A percentile compares a stretch with the other conserved stretches of the same genome.
Evolutionary conservation across 805 yeast species (phyloP).

Genomic region (Barnettozyma vustinii): DNA sequence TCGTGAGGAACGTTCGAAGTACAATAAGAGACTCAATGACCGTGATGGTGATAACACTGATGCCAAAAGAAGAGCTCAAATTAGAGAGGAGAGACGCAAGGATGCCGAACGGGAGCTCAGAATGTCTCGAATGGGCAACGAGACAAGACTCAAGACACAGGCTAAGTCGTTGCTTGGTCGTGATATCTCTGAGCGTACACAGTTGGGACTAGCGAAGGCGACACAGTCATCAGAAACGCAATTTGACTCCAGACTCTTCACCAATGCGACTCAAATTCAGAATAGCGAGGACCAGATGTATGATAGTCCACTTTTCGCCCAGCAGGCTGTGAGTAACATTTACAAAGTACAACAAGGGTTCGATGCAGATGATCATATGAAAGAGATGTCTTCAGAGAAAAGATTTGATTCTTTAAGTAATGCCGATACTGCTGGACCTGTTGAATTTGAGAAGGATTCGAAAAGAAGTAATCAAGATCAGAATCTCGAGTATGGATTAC

Average conservation of each 20-base stretch:
- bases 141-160: slow-evolving; percentile 35
- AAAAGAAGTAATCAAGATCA: slow-evolving; percentile 7
- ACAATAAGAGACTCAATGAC: slow-evolving; percentile 4
- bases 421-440: slow-evolving; percentile 31
- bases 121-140: slow-evolving; percentile 39
- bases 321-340: slow-evolving; percentile 44
- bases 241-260: slow-evolving; percentile 56
- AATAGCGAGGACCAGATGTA: slow-evolving; percentile 46
- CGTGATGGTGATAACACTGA: slow-evolving; percentile 9
- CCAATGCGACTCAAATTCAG: slow-evolving; percentile 37
- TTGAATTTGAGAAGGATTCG: slow-evolving; percentile 39
- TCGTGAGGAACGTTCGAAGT: slow-evolving; percentile 29
- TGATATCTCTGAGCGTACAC: slow-evolving; percentile 52
- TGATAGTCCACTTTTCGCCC: slow-evolving; percentile 53
- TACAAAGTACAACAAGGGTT: slow-evolving; percentile 34
- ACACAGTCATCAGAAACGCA: slow-evolving; percentile 34
- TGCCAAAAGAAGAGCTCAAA: slow-evolving; percentile 32
- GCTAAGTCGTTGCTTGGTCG: slow-evolving; percentile 41
- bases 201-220: slow-evolving; percentile 42
- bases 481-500: slow-evolving; percentile 22
- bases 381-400: slow-evolving; percentile 15
- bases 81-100: slow-evolving; percentile 39
- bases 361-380: slow-evolving; percentile 17
- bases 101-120: slow-evolving; percentile 44
- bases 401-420: slow-evolving; percentile 16